Base-by-base conservation (phyloP, 169 alveolate genomes). In the Babesia sp. region DNA sequence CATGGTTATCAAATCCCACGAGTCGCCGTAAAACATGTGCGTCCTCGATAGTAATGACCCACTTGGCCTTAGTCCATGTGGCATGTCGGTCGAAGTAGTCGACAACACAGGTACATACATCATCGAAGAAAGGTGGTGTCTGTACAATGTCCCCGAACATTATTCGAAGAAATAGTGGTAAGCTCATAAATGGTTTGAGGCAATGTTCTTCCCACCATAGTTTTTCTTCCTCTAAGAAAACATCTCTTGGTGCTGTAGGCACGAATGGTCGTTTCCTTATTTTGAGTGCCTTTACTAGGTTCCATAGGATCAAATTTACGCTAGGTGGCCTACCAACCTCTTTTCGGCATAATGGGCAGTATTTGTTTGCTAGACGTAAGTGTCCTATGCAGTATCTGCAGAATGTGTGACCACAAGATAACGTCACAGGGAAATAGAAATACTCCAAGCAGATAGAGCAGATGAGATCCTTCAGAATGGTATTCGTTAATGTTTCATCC, bases 391-490 rank as follows among this genome's bases (percentile, higher is more conserved):
- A 92, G 72, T 93, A 93, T 41, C 97, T 69, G 79, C 97, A 93
- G 84, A 91, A 93, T 3, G 97, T 93, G 75, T 93, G 97, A 20
- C 97, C 97, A 63, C 97, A 93, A 29, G 78, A 78, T 64, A 93
- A 77, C 20, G 97, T 93, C 31, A 93, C 96, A 6, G 97, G 97
- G 64, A 91, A 73, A 67, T 85, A 85, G 55, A 90, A 90, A 60
- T 86, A 90, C 51, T 93, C 97, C 48, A 93, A 84, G 54, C 97
- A 93, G 28, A 93, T 91, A 29, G 97, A 92, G 61, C 97, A 93
- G 14, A 92, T 93, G 26, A 93, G 86, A 75, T 93, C 97, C 56
- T 83, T 61, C 69, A 60, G 45, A 34, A 89, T 48, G 45, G 75
- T 81, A 41, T 55, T 71, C 54, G 72, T 72, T 41, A 66, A 55